A percentile compares a stretch with the other conserved stretches of the same genome.
phyloP scores from a whole-genome alignment of 2,329 filamentous ascomycete species.

The Paraphoma chrysanthemicola region DNA sequence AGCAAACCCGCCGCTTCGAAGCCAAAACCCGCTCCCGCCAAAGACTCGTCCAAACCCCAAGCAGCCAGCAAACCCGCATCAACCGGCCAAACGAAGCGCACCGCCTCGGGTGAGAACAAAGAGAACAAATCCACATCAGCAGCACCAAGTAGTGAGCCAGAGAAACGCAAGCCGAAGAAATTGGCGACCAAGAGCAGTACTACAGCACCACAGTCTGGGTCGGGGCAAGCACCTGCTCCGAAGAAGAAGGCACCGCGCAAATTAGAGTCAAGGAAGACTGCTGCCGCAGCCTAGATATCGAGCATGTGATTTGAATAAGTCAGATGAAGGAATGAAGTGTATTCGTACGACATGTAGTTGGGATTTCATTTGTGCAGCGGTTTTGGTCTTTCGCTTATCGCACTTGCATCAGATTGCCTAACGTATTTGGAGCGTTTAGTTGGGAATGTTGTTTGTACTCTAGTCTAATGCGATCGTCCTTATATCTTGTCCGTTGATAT shows the following conservation, averaged over 20 bases:
- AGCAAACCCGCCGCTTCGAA: slow-evolving; percentile 1
- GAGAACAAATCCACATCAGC: slow-evolving; percentile 22
- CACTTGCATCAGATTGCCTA: no score
- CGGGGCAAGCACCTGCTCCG: slow-evolving; percentile 7
- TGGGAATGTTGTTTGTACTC: no score
- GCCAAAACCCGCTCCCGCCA: slow-evolving; percentile 2
- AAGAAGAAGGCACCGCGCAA: slow-evolving; percentile 33
- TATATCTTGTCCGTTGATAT: no score
- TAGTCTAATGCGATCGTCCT: no score
- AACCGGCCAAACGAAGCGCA: slow-evolving; percentile 10
- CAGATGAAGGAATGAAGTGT: not conserved
- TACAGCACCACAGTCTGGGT: not conserved
- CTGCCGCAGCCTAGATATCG: slow-evolving; percentile 1
- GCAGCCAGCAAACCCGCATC: slow-evolving; percentile 13
- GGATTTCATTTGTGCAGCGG: no score
- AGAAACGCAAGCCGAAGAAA: slow-evolving; percentile 36
- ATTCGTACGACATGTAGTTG: not conserved
- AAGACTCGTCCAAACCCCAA: slow-evolving; percentile 15
- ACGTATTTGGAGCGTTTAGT: no score
- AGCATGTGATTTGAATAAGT: not conserved
- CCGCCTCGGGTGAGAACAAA: slow-evolving; percentile 12
- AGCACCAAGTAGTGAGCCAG: slow-evolving; percentile 1
- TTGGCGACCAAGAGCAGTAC: slow-evolving; percentile 20
- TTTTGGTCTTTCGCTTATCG: no score
- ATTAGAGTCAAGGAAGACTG: slow-evolving; percentile 28